phyloP scores from a whole-genome alignment of 768 basidiomycete species.

The Amanita pallidorosea region DNA sequence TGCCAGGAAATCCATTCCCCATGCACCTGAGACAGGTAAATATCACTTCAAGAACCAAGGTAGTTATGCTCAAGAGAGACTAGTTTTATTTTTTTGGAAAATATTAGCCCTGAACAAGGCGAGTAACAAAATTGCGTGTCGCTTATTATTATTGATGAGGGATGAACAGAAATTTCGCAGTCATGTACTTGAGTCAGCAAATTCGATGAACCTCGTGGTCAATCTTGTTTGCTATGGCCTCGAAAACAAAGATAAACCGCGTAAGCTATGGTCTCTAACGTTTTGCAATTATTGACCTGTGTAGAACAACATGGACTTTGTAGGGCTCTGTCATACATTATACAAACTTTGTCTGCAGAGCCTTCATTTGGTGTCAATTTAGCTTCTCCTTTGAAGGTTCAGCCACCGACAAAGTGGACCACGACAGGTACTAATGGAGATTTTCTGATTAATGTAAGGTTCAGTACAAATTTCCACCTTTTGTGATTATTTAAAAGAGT shows the following conservation, averaged over 20 bases:
- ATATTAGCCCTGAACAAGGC: slow-evolving; percentile 91
- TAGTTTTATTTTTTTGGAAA: slow-evolving; percentile 83
- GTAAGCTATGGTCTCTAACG: slow-evolving; percentile 32
- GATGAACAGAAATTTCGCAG: slow-evolving; percentile 72
- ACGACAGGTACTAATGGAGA: slow-evolving; percentile 68
- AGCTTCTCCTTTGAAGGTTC: slow-evolving; percentile 47
- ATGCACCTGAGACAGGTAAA: slow-evolving; percentile 76
- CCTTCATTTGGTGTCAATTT: slow-evolving; percentile 64
- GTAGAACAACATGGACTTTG: slow-evolving; percentile 87
- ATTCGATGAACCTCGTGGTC: slow-evolving; percentile 63
- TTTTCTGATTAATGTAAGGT: slow-evolving; percentile 75
- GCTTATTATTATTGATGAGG: not conserved
- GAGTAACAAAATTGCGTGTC: slow-evolving; percentile 5
- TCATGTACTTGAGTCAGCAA: slow-evolving; percentile 75
- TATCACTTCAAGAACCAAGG: not conserved
- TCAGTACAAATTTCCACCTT: not conserved
- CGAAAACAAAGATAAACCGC: slow-evolving; percentile 89
- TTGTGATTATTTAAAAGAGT: slow-evolving; percentile 8
- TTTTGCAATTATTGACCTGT: slow-evolving; percentile 5
- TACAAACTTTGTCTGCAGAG: slow-evolving; percentile 87
- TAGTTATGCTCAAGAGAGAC: slow-evolving; percentile 5
- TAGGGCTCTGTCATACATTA: slow-evolving; percentile 80
- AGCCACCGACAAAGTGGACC: slow-evolving; percentile 71
- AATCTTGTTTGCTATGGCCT: slow-evolving; percentile 74
- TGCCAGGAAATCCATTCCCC: slow-evolving; percentile 73